A percentile compares a stretch with the other conserved stretches of the same genome.
phyloP scores from a whole-genome alignment of 148 eudicot genomes.

The Camellia granthamiana region DNA sequence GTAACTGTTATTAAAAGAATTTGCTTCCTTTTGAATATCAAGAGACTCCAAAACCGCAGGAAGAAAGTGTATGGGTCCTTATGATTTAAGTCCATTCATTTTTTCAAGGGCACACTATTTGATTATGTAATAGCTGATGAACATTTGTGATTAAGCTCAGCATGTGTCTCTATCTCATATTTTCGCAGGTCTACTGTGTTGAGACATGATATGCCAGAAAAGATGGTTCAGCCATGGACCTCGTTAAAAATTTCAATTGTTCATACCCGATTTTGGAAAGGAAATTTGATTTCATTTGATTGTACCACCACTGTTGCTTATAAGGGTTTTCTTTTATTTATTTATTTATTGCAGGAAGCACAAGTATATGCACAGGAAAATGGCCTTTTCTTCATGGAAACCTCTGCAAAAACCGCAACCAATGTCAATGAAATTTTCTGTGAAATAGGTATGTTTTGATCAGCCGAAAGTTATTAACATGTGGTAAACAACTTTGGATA shows the following conservation, averaged over 20 bases:
- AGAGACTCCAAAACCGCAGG: not conserved
- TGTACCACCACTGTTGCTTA: not conserved
- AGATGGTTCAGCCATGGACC: not conserved
- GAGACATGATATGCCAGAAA: not conserved
- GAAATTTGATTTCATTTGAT: no score
- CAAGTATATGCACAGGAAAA: slow-evolving; percentile 40
- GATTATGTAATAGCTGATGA: not conserved
- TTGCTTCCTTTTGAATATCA: not conserved
- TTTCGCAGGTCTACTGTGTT: not conserved
- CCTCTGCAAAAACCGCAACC: slow-evolving; percentile 45
- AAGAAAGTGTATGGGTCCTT: not conserved
- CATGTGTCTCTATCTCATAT: no score
- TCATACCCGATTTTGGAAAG: no score
- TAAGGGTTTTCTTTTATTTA: not conserved
- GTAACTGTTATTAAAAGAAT: not conserved
- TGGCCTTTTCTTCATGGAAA: slow-evolving; percentile 53
- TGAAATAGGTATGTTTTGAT: slow-evolving; percentile 33
- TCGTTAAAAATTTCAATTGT: no score
- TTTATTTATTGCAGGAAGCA: slow-evolving; percentile 31
- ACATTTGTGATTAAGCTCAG: not conserved
- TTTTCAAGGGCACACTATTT: not conserved
- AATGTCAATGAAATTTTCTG: slow-evolving; percentile 42
- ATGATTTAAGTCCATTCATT: not conserved
- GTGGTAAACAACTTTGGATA: not conserved
- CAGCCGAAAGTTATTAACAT: no score